Percentiles rank a stretch among this genome's conserved stretches.
Evolutionary conservation across 495 filamentous ascomycete species (phyloP).

Genomic region (Aspergillus funiculosus): DNA sequence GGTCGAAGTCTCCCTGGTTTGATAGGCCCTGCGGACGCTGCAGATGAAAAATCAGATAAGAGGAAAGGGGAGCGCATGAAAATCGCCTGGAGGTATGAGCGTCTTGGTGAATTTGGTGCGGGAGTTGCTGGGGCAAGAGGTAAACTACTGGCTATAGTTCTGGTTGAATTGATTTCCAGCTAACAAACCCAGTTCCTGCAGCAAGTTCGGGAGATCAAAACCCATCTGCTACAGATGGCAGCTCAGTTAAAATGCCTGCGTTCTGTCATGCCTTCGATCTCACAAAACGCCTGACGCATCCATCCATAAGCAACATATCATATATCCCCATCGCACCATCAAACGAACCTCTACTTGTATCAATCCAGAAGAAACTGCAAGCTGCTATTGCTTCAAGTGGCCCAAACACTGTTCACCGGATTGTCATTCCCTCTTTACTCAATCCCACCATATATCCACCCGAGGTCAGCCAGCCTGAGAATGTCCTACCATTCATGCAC

Average conservation of each 20-base stretch:
- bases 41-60: conserved; percentile 38
- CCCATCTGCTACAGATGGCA: conserved; percentile 16
- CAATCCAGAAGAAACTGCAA: conserved; percentile 57
- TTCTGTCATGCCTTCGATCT: conserved; percentile 93
- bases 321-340: conserved; percentile 50
- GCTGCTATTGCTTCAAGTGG: conserved; percentile 52
- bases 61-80: conserved; percentile 76
- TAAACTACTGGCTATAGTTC: conserved; percentile 23
- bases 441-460: conserved; percentile 76
- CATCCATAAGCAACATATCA: conserved; percentile 48
- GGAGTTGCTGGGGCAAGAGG: conserved; percentile 51
- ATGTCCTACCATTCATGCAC: conserved; percentile 80
- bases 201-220: conserved; percentile 24
- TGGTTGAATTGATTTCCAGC: neutral
- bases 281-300: conserved; percentile 69
- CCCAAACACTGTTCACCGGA: conserved; percentile 63
- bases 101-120: conserved; percentile 60
- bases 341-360: conserved; percentile 56
- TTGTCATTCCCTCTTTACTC: conserved; percentile 77
- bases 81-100: conserved; percentile 97
- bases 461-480: conserved; percentile 56
- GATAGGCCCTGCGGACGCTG: conserved; percentile 45
- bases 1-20: conserved; percentile 74
- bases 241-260: conserved; percentile 26
- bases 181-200: conserved; percentile 25